Evolutionary conservation across 2,329 filamentous ascomycete genomes (phyloP), one percentile per base, ranked within the genome.

Genomic region (Apiospora sp.): DNA sequence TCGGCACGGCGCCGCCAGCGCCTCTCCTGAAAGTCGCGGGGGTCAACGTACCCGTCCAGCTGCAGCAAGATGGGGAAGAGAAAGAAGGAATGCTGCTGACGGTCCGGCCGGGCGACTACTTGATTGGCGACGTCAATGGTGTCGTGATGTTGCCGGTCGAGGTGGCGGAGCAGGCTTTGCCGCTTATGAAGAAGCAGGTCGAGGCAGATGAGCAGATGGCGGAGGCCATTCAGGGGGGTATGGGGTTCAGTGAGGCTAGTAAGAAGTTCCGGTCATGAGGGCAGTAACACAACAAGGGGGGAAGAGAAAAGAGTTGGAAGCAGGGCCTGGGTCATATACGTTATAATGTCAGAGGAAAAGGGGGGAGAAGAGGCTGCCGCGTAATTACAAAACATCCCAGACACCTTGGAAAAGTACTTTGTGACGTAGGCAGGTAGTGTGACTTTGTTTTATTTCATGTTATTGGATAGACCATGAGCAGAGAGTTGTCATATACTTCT

Each of bases 61-160:
- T 86, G 13, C 79, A 80, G 72, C 73, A 85, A 14, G 81, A 82
- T 71, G 81, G 82, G 73, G 79, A 77, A 14, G 27, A 14, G 10
- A 19, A 34, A 14, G 58, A 34, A 13, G 58, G 34, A 0, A 41
- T 64, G 58, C 22, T 64, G 58, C 16, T 64, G 67, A 48, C 46
- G 58, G 78, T 87, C 67, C 73, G 80, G 4, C 84, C 85, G 0
- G 84, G 84, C 1, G 85, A 87, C 72, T 87, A 86, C 73, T 70
- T 86, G 5, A 78, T 87, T 12, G 85, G 79, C 0, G 85, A 87
- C 61, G 58, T 84, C n/a, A 85, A 87, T 72, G 85, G 85, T 12
- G 84, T 86, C 0, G 84, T 86, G 1, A 80, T 84, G 13, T 77
- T 86, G 51, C 85, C 85, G 0, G 79, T 72, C 58, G 80, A 80